Percentiles rank a stretch among this genome's conserved stretches.
Evolutionary conservation across 2,329 filamentous ascomycete genomes (phyloP).

Genomic region (Epichloe hybrida): DNA sequence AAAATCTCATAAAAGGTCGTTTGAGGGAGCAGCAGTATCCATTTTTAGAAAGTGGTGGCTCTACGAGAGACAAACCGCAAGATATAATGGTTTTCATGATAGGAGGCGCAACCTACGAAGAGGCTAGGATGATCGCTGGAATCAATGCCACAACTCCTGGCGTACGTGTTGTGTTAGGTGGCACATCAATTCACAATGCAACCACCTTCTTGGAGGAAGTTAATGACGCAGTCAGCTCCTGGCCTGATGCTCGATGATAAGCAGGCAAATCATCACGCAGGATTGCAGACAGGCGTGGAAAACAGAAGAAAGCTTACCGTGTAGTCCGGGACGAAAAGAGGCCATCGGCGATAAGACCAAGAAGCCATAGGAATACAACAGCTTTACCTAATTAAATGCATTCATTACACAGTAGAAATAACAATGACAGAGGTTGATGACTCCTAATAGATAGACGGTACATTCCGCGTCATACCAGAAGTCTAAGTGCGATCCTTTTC

Average conservation of each 20-base stretch:
- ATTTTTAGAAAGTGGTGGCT: constrained; percentile 77
- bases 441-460: too few species aligned
- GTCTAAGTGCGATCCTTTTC: too few species aligned
- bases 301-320: too few species aligned
- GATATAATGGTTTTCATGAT: constrained; percentile 93
- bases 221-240: constrained; percentile 72
- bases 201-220: constrained; percentile 82
- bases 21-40: constrained; percentile 81
- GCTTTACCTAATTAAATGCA: too few species aligned
- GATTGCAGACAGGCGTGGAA: too few species aligned
- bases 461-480: too few species aligned
- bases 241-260: constrained; percentile 49
- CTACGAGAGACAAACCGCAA: constrained; percentile 88
- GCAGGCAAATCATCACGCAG: neutral
- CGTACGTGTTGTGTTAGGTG: constrained; percentile 76
- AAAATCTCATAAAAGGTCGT: constrained; percentile 85
- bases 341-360: too few species aligned
- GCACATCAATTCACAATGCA: constrained; percentile 80
- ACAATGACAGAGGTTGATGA: too few species aligned
- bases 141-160: constrained; percentile 87
- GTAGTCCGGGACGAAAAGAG: too few species aligned
- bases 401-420: too few species aligned
- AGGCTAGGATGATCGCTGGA: constrained; percentile 90
- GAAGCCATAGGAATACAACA: too few species aligned
- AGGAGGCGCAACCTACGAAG: constrained; percentile 88